phyloP scores from a whole-genome alignment of 129 eudicot species.

The sunflower (Helianthus annuus) region HanXRQr2.0-SUNRISE NC_035444.2:56167877-56168376 shows the following conservation, averaged over 20 bases:
- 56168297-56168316: constrained; percentile 60
- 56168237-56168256: background rate
- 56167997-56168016: constrained; percentile 36
- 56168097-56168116: background rate
- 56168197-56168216: constrained; percentile 5
- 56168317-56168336: constrained; percentile 66
- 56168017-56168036: constrained; percentile 31
- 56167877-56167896: constrained; percentile 6
- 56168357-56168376: constrained; percentile 95
- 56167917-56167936: constrained; percentile 11
- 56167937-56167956: constrained; percentile 91
- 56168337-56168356: constrained; percentile 94
- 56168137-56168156: background rate
- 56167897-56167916: background rate
- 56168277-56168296: background rate
- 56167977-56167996: constrained; percentile 88
- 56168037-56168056: background rate
- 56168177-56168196: background rate
- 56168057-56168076: constrained; percentile 2
- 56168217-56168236: background rate
- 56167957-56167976: constrained; percentile 99
- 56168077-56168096: constrained; percentile 13
- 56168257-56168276: background rate
- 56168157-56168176: constrained; percentile 3
- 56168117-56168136: constrained; percentile 3